Evolutionary conservation across 352 stramenopile genomes (phyloP).

Genomic region (Thalassiosira exigua): DNA sequence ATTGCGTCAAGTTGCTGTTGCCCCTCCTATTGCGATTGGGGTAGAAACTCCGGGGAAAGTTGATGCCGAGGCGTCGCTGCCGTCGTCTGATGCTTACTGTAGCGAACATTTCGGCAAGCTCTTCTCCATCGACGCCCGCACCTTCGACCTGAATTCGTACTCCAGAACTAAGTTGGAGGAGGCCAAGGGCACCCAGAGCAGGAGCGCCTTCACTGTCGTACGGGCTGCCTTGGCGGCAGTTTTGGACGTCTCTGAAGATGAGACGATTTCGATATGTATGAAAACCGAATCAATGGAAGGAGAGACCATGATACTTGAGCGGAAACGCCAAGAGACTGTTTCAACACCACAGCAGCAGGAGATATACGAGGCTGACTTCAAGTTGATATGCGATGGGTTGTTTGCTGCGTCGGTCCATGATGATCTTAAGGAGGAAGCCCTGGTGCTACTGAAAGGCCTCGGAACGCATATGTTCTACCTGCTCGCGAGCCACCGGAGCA

Average conservation of each 20-base stretch:
- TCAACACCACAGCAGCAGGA: background rate
- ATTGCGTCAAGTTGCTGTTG: conserved; percentile 47
- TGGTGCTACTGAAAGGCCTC: conserved; percentile 62
- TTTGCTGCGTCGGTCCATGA: conserved; percentile 48
- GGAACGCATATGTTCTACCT: conserved; percentile 63
- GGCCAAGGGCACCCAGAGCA: conserved; percentile 58
- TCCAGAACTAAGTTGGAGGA: conserved; percentile 57
- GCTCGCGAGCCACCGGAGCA: conserved; percentile 28
- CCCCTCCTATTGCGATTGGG: conserved; percentile 71
- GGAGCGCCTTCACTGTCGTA: conserved; percentile 72
- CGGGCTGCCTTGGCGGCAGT: conserved; percentile 56
- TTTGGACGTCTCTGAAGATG: conserved; percentile 53
- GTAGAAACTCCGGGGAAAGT: too few species aligned
- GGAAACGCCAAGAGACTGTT: background rate
- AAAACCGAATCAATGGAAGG: conserved; percentile 18
- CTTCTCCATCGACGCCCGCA: conserved; percentile 29
- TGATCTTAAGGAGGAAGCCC: conserved; percentile 53
- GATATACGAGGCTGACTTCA: conserved; percentile 32
- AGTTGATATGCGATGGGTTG: conserved; percentile 56
- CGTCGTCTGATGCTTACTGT: background rate
- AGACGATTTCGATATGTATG: background rate
- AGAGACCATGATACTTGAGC: background rate
- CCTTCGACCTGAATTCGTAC: conserved; percentile 54
- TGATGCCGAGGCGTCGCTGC: background rate
- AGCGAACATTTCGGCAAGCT: conserved; percentile 12